phyloP scores from a whole-genome alignment of 2,329 filamentous ascomycete genomes.

The Nemania bipapillata region DNA sequence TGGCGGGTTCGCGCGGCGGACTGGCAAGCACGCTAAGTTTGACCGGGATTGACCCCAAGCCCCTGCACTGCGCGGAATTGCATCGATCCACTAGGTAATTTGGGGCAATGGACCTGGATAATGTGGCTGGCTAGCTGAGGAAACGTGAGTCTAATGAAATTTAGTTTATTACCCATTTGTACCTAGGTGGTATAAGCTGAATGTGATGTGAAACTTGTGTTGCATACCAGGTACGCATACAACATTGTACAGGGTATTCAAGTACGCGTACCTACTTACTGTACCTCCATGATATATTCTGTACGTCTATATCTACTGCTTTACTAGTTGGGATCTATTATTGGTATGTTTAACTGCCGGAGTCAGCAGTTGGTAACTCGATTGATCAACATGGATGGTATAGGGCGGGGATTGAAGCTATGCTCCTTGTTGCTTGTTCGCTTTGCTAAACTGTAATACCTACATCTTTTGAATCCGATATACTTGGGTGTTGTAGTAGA shows the following conservation, averaged over 20 bases:
- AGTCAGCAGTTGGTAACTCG: background rate
- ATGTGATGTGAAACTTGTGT: background rate
- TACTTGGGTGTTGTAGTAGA: too few relatives aligned
- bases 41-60: slow-evolving; percentile 14
- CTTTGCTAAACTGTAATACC: too few relatives aligned
- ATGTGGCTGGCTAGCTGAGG: slow-evolving; percentile 16
- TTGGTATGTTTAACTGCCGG: too few relatives aligned
- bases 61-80: slow-evolving; percentile 16
- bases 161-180: background rate
- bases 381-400: background rate
- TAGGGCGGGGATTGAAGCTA: background rate
- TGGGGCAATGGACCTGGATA: slow-evolving; percentile 8
- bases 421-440: too few relatives aligned
- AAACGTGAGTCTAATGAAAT: slow-evolving; percentile 3
- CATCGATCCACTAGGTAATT: slow-evolving; percentile 8
- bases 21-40: slow-evolving; percentile 26
- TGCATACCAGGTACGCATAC: too few relatives aligned
- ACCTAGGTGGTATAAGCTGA: background rate
- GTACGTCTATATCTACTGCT: too few relatives aligned
- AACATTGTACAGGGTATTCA: too few relatives aligned
- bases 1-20: slow-evolving; percentile 15
- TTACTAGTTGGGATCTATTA: too few relatives aligned
- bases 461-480: too few relatives aligned
- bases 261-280: too few relatives aligned
- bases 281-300: too few relatives aligned